These are phyloP conservation scores for Plasmodium gonderi DNA, from an alignment of 169 alveolate species.

Conservation along the genomic window DNA sequence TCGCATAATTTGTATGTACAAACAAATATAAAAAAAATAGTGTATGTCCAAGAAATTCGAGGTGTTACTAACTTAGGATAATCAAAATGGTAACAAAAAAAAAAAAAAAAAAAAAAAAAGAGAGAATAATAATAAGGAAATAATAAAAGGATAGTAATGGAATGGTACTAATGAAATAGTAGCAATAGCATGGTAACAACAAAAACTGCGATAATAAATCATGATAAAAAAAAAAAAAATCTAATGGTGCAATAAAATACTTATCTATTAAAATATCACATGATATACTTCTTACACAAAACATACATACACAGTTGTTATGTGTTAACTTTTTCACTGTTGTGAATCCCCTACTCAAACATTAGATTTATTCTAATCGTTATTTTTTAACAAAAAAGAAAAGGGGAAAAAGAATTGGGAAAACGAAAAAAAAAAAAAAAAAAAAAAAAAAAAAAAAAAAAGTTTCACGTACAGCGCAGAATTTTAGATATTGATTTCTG, in stretches of 20 bases:
- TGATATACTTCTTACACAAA: background rate
- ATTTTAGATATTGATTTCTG: background rate
- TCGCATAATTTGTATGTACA: conserved; percentile 25
- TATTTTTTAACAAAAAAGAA: conserved; percentile 23
- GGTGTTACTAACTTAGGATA: background rate
- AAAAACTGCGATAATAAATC: background rate
- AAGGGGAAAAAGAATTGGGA: background rate
- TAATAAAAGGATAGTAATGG: background rate
- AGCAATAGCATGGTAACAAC: background rate
- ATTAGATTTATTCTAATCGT: conserved; percentile 28
- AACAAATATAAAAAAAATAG: conserved; percentile 1
- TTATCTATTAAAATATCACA: conserved; percentile 12
- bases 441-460: conserved; percentile 24
- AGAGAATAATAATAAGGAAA: background rate
- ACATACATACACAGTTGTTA: background rate
- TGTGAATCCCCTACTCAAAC: background rate
- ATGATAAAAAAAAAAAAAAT: background rate
- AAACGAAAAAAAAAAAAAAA: conserved; percentile 23
- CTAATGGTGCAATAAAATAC: background rate
- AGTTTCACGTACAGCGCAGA: background rate
- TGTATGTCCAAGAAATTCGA: background rate
- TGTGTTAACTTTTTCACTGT: background rate
- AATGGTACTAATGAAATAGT: background rate
- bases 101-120: conserved; percentile 9
- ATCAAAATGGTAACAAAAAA: conserved; percentile 7